Evolutionary conservation across 169 alveolate genomes (phyloP).

Genomic region (Plasmodium cynomolgi): DNA sequence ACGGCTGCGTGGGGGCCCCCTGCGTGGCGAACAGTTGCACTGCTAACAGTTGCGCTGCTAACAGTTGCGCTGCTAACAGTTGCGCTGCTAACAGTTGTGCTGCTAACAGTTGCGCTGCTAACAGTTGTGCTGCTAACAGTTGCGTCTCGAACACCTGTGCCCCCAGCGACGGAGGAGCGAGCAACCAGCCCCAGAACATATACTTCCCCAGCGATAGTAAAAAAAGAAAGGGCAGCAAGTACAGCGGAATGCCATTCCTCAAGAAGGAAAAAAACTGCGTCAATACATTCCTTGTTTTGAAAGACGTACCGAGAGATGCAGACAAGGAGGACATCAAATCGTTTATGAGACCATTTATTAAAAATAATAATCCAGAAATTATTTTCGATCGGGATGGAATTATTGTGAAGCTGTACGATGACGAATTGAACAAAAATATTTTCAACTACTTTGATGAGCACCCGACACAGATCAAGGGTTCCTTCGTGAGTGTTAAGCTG

Average conservation of each 20-base stretch:
- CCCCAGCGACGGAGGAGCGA: neutral
- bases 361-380: slow-evolving; percentile 34
- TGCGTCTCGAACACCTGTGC: neutral
- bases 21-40: neutral
- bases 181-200: neutral
- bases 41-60: neutral
- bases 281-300: slow-evolving; percentile 14
- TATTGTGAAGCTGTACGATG: slow-evolving; percentile 55
- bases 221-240: slow-evolving; percentile 63
- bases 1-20: neutral
- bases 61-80: neutral
- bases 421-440: slow-evolving; percentile 46
- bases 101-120: neutral
- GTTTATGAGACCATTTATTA: slow-evolving; percentile 63
- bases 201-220: slow-evolving; percentile 41
- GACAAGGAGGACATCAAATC: slow-evolving; percentile 72
- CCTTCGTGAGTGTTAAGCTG: slow-evolving; percentile 31
- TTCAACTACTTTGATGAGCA: slow-evolving; percentile 52
- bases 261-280: slow-evolving; percentile 69
- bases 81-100: neutral
- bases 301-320: slow-evolving; percentile 42
- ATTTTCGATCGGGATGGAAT: slow-evolving; percentile 24
- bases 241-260: slow-evolving; percentile 39
- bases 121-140: neutral
- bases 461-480: slow-evolving; percentile 68